Evolutionary conservation across 2,329 filamentous ascomycete genomes (phyloP).

Genomic region (Microcyclosporella mali): DNA sequence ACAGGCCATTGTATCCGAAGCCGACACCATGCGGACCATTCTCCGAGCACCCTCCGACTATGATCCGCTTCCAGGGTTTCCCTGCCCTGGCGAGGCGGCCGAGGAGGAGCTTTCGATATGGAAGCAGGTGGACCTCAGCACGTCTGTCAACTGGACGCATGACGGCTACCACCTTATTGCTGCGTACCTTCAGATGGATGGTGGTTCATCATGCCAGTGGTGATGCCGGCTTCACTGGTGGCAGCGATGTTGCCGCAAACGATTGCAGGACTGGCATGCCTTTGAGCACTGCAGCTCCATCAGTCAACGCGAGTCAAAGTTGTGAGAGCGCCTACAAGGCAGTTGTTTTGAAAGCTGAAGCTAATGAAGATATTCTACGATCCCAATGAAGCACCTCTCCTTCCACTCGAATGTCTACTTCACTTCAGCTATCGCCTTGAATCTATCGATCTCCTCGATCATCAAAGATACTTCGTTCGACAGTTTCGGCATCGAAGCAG

Average conservation of each 20-base stretch:
- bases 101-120: constrained; percentile 49
- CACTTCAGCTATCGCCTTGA: too few species aligned
- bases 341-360: background rate
- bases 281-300: constrained; percentile 10
- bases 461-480: too few species aligned
- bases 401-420: background rate
- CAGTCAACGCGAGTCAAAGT: background rate
- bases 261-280: constrained; percentile 8
- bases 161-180: constrained; percentile 16
- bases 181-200: constrained; percentile 16
- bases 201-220: constrained; percentile 20
- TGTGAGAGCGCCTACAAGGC: background rate
- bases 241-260: constrained; percentile 8
- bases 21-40: constrained; percentile 41
- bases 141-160: constrained; percentile 23
- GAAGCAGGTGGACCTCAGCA: constrained; percentile 48
- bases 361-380: background rate
- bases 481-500: too few species aligned
- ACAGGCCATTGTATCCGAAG: constrained; percentile 44
- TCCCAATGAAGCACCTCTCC: background rate
- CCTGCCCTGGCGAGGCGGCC: constrained; percentile 50
- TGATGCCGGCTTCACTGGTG: constrained; percentile 10
- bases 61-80: constrained; percentile 54
- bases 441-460: too few species aligned
- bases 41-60: constrained; percentile 44